Base-by-base conservation (phyloP, 2,329 filamentous ascomycete genomes). In the Fusarium newnesense region DNA sequence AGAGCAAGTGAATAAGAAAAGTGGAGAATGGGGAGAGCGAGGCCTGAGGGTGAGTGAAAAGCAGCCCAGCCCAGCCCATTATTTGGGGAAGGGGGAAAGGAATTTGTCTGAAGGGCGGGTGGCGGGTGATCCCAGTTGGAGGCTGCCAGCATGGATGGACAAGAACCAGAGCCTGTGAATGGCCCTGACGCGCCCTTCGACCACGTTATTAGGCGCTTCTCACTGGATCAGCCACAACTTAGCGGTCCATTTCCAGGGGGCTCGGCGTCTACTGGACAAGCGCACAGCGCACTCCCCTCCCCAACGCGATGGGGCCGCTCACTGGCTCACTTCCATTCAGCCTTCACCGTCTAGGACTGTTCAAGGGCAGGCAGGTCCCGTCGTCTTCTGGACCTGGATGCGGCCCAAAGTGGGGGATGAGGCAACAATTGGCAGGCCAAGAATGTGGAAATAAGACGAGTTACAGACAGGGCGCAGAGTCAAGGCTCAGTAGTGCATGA, bases 351-450 rank as follows among this genome's bases (percentile, higher is more conserved):
- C 36, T 11, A 64, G 67, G 34, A 39, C 53, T 50, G 46, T 24
- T 50, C n/a, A 50, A 50, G n/a, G 16, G 30, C 47, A 50, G 16
- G 30, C 47, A 50, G 30, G 47, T 34, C 52, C 52, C 37, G 37
- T 43, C 18, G 30, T 50, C 50, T 26, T 58, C n/a, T 57, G 44
- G 47, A 67, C 61, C 42, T 62, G 70, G 69, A 72, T 74, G 71
- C 71, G 71, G 71, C 71, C 71, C 60, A 74, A 74, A 69, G 71
- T 74, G 71, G 71, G 64, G 47, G 71, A 74, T 74, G 71, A 62
- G 67, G 71, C 67, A 69, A 72, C 67, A 74, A 69, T 62, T 58
- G 58, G 66, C 50, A 68, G 64, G 67, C 47, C 56, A 68, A 69
- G 58, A 53, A 50, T 56, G 64, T 46, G 58, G 43, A 69, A 46